Percentiles rank a stretch among this genome's conserved stretches.
Evolutionary conservation across 495 filamentous ascomycete species (phyloP).

Genomic region (Aspergillus heteromorphus): DNA sequence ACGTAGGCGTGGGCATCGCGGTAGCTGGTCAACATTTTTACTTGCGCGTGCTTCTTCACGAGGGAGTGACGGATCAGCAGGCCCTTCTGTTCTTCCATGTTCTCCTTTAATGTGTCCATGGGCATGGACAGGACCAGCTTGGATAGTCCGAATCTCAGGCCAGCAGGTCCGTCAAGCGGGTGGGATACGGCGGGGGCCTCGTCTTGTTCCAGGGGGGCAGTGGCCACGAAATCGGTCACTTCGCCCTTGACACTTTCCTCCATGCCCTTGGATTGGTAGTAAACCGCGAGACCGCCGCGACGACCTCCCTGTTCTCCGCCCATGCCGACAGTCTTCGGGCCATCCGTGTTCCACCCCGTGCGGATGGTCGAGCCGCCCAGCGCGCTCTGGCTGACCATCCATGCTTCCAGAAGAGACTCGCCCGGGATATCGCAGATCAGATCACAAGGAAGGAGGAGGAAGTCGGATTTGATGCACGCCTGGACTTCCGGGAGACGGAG

Average conservation of each 20-base stretch:
- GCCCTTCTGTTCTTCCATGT: conserved; percentile 62
- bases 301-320: conserved; percentile 51
- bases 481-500: conserved; percentile 73
- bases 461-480: conserved; percentile 69
- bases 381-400: conserved; percentile 81
- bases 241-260: conserved; percentile 75
- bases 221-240: conserved; percentile 84
- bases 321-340: conserved; percentile 30
- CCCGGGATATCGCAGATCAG: conserved; percentile 86
- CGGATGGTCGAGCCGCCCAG: conserved; percentile 42
- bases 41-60: conserved; percentile 61
- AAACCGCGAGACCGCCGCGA: conserved; percentile 78
- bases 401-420: conserved; percentile 74
- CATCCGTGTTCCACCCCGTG: conserved; percentile 24
- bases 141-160: conserved; percentile 58
- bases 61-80: conserved; percentile 69
- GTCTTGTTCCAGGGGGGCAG: conserved; percentile 53
- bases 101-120: conserved; percentile 79
- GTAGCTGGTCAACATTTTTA: conserved; percentile 71
- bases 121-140: conserved; percentile 70
- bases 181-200: conserved; percentile 48
- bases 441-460: conserved; percentile 89
- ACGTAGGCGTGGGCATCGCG: conserved; percentile 91
- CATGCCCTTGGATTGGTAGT: conserved; percentile 75
- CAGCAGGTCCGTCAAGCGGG: conserved; percentile 43